Evolutionary conservation across 805 yeast genomes (phyloP).

Genomic region (Helenozyma baotianmanensis): DNA sequence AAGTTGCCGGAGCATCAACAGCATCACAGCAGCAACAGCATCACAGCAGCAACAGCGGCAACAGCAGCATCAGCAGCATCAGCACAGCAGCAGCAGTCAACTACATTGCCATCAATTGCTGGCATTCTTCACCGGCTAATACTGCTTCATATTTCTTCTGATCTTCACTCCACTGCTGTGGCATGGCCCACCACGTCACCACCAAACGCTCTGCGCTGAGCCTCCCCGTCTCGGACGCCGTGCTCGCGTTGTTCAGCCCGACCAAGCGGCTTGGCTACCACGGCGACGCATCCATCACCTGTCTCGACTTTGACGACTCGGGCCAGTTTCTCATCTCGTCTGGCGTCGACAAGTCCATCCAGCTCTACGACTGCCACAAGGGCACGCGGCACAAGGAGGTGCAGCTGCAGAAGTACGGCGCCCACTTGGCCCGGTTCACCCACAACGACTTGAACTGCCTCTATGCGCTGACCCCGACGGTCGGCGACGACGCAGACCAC

Average conservation of each 20-base stretch:
- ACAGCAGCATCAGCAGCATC: too few relatives aligned
- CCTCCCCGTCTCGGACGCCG: slow-evolving; percentile 20
- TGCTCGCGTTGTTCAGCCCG: slow-evolving; percentile 26
- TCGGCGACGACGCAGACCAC: slow-evolving; percentile 50
- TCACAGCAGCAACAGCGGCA: too few relatives aligned
- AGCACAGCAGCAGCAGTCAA: too few relatives aligned
- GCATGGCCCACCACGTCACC: too few relatives aligned
- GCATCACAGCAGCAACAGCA: too few relatives aligned
- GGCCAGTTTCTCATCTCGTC: slow-evolving; percentile 75
- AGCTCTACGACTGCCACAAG: slow-evolving; percentile 67
- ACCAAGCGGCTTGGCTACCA: slow-evolving; percentile 50
- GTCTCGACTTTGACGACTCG: slow-evolving; percentile 74
- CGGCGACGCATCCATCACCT: slow-evolving; percentile 54
- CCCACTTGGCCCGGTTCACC: slow-evolving; percentile 80
- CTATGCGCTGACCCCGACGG: slow-evolving; percentile 67
- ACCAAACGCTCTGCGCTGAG: slow-evolving; percentile 19
- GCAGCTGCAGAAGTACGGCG: slow-evolving; percentile 87
- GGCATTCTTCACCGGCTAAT: too few relatives aligned
- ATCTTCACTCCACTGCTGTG: too few relatives aligned
- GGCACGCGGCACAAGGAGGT: slow-evolving; percentile 69
- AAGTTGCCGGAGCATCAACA: too few relatives aligned
- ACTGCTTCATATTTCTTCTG: too few relatives aligned
- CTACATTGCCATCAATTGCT: too few relatives aligned
- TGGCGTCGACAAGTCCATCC: slow-evolving; percentile 78
- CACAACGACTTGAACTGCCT: slow-evolving; percentile 68